Conservation (phyloP, 2,329 filamentous ascomycete species). For the Mariannaea elegans region DNA sequence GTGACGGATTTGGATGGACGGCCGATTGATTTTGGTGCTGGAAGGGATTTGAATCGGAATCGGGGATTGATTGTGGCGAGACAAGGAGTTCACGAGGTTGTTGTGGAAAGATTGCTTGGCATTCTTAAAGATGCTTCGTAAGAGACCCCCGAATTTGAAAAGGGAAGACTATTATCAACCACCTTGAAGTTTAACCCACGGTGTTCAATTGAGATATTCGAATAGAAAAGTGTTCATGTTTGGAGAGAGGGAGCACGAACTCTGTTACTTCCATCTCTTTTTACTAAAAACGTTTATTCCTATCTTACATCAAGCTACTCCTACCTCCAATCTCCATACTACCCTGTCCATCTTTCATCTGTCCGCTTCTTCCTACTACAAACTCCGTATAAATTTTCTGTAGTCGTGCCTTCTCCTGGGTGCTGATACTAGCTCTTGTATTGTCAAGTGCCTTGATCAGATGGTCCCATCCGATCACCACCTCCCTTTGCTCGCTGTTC, state of each 20-base stretch:
- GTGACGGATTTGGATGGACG: constrained; percentile 58
- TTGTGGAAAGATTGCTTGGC: constrained; percentile 46
- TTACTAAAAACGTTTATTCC: neutral
- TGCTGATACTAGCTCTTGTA: constrained; percentile 85
- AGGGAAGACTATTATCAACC: neutral
- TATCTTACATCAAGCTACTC: constrained; percentile 85
- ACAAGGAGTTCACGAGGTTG: constrained; percentile 49
- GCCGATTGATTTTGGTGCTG: constrained; percentile 47
- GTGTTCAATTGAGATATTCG: no score
- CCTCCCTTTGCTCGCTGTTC: constrained; percentile 65
- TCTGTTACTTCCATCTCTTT: neutral
- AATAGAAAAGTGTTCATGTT: no score
- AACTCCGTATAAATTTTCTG: constrained; percentile 91
- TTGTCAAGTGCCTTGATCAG: constrained; percentile 78
- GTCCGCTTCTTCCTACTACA: constrained; percentile 88
- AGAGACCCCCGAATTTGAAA: neutral
- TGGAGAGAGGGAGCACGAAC: neutral
- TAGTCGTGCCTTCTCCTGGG: constrained; percentile 77
- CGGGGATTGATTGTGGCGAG: constrained; percentile 55
- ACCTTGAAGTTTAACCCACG: no score
- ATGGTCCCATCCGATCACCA: constrained; percentile 86
- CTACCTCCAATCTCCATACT: constrained; percentile 91
- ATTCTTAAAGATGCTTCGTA: constrained; percentile 29
- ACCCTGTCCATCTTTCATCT: constrained; percentile 93
- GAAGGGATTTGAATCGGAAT: constrained; percentile 45